Evolutionary conservation across 2,329 filamentous ascomycete genomes (phyloP), one percentile per base, ranked within the genome.

Genomic region (Hypomyces rosellus): DNA sequence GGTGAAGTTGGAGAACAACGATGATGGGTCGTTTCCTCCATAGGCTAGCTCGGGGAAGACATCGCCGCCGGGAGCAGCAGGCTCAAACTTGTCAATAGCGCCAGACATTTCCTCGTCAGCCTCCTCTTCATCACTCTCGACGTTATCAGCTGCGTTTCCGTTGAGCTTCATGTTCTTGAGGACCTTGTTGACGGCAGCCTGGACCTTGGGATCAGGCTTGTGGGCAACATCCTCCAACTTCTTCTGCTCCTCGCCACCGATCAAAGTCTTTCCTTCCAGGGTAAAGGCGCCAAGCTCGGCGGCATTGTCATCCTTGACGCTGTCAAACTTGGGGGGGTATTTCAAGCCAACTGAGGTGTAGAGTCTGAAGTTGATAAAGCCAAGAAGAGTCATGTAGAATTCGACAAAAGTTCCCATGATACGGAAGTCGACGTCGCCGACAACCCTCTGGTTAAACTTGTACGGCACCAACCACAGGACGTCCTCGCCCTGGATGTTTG

Each of bases 341-440:
- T 96, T 89, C 55, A 99, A 74, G 8, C 93, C 93, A 56, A 95
- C 76, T 1, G 88, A 85, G 1, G 90, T 96, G 74, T 96, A 99
- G 43, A 99, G 77, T 57, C 89, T 79, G 77, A 90, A 99, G 77
- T 99, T 96, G 71, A 97, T 84, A 63, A 99, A 99, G 54, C 92
- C 88, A 16, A 99, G 77, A 13, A 99, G 78, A 4, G 92, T 97
- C 63, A 95, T 96, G 76, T 99, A 99, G 69, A 99, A 99, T 69
- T 99, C 92, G 57, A 99, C 85, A 65, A 99, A 99, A 4, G 93
- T 99, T 53, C 89, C 92, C 93, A 99, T 99, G 71, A 99, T 99
- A 63, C 93, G 81, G 74, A 96, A 99, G 69, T 99, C 93, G 57
- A 99, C 87, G 69, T 99, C 93, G 51, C 87, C 89, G 38, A 93